Evolutionary conservation across 495 filamentous ascomycete species (phyloP), one percentile per base, ranked within the genome.

Genomic region (Podospora pseudocomata): DNA sequence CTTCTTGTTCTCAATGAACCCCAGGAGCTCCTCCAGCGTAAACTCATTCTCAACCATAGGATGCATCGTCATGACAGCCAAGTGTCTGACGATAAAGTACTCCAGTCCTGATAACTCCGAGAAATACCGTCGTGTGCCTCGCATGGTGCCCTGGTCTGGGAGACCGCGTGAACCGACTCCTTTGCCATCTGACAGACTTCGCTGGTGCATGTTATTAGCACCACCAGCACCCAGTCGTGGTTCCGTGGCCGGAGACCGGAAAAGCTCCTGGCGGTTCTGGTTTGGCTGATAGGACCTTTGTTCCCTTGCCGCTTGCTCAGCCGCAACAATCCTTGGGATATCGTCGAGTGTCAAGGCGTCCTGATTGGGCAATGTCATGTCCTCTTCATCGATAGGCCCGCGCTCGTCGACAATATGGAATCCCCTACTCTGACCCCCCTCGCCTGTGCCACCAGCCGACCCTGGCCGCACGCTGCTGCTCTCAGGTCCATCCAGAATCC

Each of bases 261-360:
- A 88, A 27, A 95, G 83, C 68, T 92, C 88, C 60, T 90, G 88
- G 44, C 92, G 87, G 18, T 89, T 88, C 73, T 92, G 91, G 68
- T 89, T 88, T 73, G 92, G 91, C 68, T 84, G 89, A 54, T 92
- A 96, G 19, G 93, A 89, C 65, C 93, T 87, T 75, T 96, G 94
- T 75, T 97, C 94, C 75, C 90, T 89, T 30, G 95, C 94, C 80
- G 61, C 61, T 49, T 98, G 95, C 73, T 97, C 92, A 9, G 94
- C 92, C 2, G 95, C 95, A 57, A 97, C 92, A 70, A 99, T 96
- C 69, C 94, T 86, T n/a, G 95, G 94, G 69, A 99, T 97, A 75
- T 99, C 95, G 77, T 98, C 95, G 66, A 99, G 81, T 5, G 93
- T 97, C 44, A 98, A 83, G 16, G 92, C 91, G 81, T 97, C 93